Evolutionary conservation across 1,284 basidiomycete genomes (phyloP).

Genomic region (Athelia psychrophila): DNA sequence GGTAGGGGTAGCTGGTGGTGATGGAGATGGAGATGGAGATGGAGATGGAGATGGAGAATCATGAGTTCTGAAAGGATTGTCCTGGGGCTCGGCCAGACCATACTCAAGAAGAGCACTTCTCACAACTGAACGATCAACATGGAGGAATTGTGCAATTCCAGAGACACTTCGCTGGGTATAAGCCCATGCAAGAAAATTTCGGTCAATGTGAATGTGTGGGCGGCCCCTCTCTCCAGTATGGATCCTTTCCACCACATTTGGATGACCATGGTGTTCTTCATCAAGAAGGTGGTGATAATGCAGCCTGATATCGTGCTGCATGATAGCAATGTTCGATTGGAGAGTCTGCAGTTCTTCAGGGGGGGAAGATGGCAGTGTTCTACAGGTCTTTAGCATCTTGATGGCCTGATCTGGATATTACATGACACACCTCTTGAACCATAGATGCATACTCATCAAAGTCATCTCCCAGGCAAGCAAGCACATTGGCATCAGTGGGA

Average conservation of each 20-base stretch:
- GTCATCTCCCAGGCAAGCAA: conserved; percentile 3
- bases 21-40: too few relatives aligned
- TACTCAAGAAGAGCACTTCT: conserved; percentile 16
- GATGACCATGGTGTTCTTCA: conserved; percentile 15
- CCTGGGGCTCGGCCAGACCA: conserved; percentile 17
- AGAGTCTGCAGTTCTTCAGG: not conserved
- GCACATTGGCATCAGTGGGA: conserved; percentile 1
- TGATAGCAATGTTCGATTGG: conserved; percentile 8
- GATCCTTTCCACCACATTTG: conserved; percentile 7
- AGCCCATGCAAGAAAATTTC: conserved; percentile 21
- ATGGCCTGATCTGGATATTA: too few relatives aligned
- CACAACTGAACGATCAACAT: conserved; percentile 15
- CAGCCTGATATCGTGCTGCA: conserved; percentile 14
- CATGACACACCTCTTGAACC: conserved; percentile 1
- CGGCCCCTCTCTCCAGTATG: conserved; percentile 16
- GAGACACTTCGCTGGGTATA: conserved; percentile 16
- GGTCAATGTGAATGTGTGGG: conserved; percentile 20
- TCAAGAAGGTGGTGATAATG: conserved; percentile 12
- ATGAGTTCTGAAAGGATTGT: conserved; percentile 6
- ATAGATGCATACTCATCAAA: not conserved
- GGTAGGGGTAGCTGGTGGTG: not conserved
- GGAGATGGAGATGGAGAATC: too few relatives aligned
- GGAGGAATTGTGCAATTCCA: conserved; percentile 18
- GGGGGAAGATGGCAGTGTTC: not conserved
- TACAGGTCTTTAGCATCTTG: too few relatives aligned